Evolutionary conservation across 1,139 yeast genomes (phyloP).

Genomic region (Debaryomyces nepalensis): DNA sequence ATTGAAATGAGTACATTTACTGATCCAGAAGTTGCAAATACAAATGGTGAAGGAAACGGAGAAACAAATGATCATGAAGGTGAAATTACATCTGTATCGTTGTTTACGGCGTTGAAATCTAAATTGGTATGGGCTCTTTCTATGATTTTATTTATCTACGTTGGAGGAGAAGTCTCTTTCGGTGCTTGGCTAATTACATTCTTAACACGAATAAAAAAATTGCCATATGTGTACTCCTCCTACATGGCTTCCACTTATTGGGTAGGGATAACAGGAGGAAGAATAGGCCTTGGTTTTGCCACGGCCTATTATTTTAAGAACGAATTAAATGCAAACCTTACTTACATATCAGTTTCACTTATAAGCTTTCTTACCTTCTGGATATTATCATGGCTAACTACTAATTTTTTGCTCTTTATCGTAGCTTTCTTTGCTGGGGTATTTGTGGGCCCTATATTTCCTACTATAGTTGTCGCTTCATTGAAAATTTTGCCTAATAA

Average conservation of each 20-base stretch:
- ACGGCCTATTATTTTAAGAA: conserved; percentile 54
- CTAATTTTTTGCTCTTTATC: conserved; percentile 31
- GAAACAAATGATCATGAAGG: conserved; percentile 20
- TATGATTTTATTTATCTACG: conserved; percentile 56
- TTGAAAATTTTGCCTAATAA: conserved; percentile 64
- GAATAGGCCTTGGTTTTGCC: conserved; percentile 62
- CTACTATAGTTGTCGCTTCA: conserved; percentile 71
- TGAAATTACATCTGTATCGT: conserved; percentile 21
- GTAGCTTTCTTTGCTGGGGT: conserved; percentile 62
- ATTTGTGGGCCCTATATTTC: conserved; percentile 80
- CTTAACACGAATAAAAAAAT: conserved; percentile 52
- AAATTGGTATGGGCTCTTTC: conserved; percentile 55
- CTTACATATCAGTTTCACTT: conserved; percentile 34
- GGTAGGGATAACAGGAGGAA: conserved; percentile 67
- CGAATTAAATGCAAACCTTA: conserved; percentile 49
- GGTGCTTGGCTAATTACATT: conserved; percentile 72
- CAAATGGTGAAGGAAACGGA: conserved; percentile 21
- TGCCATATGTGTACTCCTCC: conserved; percentile 53
- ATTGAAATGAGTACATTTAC: conserved; percentile 20
- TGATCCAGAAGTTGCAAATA: conserved; percentile 14
- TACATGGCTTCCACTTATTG: conserved; percentile 67
- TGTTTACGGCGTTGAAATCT: conserved; percentile 43
- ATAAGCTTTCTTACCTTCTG: conserved; percentile 38
- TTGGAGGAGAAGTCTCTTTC: conserved; percentile 72
- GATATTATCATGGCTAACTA: conserved; percentile 26